These are phyloP conservation scores for Aulographum hederae DNA, from an alignment of 2,329 filamentous ascomycete genomes.

Conservation along the genomic window DNA sequence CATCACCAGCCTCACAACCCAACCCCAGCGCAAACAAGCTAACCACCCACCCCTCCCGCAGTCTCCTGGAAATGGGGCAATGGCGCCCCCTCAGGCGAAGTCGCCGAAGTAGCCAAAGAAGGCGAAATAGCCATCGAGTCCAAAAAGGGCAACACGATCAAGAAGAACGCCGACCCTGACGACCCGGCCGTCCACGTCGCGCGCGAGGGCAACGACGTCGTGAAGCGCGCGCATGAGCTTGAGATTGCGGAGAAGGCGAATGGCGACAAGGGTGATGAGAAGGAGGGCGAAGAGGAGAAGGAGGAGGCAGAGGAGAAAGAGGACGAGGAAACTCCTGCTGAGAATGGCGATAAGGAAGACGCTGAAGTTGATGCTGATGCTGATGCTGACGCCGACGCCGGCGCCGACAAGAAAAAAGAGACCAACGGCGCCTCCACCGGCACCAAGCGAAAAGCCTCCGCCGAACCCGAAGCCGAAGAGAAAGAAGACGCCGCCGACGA, in stretches of 20 bases:
- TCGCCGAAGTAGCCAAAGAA: constrained; percentile 35
- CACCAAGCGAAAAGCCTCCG: constrained; percentile 9
- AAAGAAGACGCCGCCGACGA: constrained; percentile 7
- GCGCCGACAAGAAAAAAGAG: constrained; percentile 9
- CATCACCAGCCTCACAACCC: background rate
- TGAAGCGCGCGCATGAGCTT: constrained; percentile 8
- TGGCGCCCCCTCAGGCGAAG: constrained; percentile 36
- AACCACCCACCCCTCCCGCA: constrained; percentile 12
- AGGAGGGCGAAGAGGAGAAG: constrained; percentile 7
- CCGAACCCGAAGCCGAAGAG: constrained; percentile 8
- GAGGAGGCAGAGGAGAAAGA: constrained; percentile 13
- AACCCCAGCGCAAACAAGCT: background rate
- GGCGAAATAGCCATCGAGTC: constrained; percentile 43
- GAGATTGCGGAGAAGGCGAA: constrained; percentile 7
- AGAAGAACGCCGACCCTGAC: constrained; percentile 40
- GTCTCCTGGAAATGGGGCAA: constrained; percentile 46
- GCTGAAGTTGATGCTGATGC: background rate
- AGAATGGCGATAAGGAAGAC: constrained; percentile 6
- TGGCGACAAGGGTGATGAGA: constrained; percentile 9
- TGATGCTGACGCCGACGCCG: constrained; percentile 6
- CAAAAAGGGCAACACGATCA: constrained; percentile 44
- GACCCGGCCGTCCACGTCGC: constrained; percentile 41
- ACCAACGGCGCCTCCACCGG: constrained; percentile 3
- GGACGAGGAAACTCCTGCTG: constrained; percentile 10
- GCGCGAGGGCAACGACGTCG: constrained; percentile 6